Evolutionary conservation across 805 yeast species (phyloP).

Genomic region (Metschnikowia peoriensis): DNA sequence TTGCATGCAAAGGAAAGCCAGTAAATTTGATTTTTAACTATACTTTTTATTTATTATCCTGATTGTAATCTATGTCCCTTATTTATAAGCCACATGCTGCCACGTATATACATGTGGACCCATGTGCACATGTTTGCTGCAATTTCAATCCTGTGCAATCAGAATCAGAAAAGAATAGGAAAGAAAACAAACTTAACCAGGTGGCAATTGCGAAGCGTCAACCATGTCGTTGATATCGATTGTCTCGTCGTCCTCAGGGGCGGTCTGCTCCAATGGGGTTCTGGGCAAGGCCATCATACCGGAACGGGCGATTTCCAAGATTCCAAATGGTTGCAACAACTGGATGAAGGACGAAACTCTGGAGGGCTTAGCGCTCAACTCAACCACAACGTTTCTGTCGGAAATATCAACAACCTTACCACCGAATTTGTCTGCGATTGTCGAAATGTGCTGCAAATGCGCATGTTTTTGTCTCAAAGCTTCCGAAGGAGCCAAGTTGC

Average conservation of each 20-base stretch:
- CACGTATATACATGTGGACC: no score
- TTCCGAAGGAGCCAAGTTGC: slow-evolving; percentile 84
- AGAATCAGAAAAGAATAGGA: no score
- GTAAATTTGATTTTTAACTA: neutral
- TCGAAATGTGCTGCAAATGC: slow-evolving; percentile 81
- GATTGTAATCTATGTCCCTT: neutral
- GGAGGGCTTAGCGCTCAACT: slow-evolving; percentile 90
- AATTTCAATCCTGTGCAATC: no score
- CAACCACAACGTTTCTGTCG: slow-evolving; percentile 91
- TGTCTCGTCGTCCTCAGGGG: slow-evolving; percentile 49
- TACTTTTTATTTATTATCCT: neutral
- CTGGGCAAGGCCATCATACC: slow-evolving; percentile 99
- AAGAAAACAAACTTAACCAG: slow-evolving; percentile 56
- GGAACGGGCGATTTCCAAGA: slow-evolving; percentile 92
- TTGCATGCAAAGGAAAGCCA: neutral
- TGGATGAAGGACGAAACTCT: slow-evolving; percentile 84
- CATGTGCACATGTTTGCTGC: no score
- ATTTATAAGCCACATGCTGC: no score
- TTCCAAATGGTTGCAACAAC: slow-evolving; percentile 92
- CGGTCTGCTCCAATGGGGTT: slow-evolving; percentile 70
- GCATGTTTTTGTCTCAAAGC: slow-evolving; percentile 91
- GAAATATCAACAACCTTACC: slow-evolving; percentile 91
- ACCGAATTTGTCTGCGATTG: slow-evolving; percentile 82
- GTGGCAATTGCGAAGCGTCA: slow-evolving; percentile 89
- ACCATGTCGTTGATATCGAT: slow-evolving; percentile 67